Base-by-base conservation (phyloP, 2,329 filamentous ascomycete genomes). In the Talaromyces islandicus region DNA sequence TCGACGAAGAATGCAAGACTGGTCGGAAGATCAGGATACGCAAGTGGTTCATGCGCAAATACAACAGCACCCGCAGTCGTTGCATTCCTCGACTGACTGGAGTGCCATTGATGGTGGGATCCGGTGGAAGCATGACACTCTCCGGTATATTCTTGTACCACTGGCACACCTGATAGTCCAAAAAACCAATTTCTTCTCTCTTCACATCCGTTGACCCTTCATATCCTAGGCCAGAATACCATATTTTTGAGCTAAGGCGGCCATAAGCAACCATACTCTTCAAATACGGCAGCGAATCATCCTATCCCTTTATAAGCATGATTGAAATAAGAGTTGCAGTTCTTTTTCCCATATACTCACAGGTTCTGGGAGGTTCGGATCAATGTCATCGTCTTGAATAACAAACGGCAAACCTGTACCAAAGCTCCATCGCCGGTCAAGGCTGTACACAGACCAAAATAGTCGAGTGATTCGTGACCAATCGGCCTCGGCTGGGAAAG, bases 21-120 rank as follows among this genome's bases (percentile, higher is more conserved):
- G 92, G 92, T 0, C 91, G 90, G 72, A 95, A 92, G 29, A 97
- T 89, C 71, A 91, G 86, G 60, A 92, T 94, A 5, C 92, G 88
- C 76, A 96, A 90, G 77, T 96, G 92, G 68, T 96, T 97, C 48
- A 91, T 85, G 43, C 92, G 86, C 17, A 97, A 79, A 70, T 95
- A 94, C 19, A 94, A 88, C 72, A 94, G 86, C 53, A 97, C 88
- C 62, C 90, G 88, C 12, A 95, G 79, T 5, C 92, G 87, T 66
- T 88, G 86, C 21, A 88, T 77, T 63, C 87, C 86, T 64, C 90
- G 88, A 21, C 82, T 84, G 0, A 83, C 80, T 0, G 81, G 80
- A 10, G 81, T 76, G 32, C 70, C 75, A 59, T 70, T 75, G 60
- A 71, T 72, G 11, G 77, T 75, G 17, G 82, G 67, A 70, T 85